phyloP scores from a whole-genome alignment of 495 filamentous ascomycete species.

The Lasiosphaeria miniovina region DNA sequence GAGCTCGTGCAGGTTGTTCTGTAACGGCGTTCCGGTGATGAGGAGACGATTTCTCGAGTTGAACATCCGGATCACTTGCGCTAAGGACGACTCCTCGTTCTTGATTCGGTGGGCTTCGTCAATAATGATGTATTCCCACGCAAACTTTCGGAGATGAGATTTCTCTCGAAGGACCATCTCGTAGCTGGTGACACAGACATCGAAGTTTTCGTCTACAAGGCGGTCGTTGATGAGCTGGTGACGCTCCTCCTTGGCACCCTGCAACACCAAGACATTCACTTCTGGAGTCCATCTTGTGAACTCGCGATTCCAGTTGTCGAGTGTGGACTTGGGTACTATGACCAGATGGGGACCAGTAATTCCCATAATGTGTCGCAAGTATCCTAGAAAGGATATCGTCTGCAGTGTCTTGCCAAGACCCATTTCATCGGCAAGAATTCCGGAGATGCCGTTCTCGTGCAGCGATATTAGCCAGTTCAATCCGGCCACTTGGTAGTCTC shows the following conservation, averaged over 20 bases:
- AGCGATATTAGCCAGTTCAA: constrained; percentile 98
- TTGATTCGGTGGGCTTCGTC: constrained; percentile 99
- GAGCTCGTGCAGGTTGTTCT: constrained; percentile 99
- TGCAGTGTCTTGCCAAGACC: constrained; percentile 92
- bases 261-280: constrained; percentile 88
- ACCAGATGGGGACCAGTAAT: constrained; percentile 93
- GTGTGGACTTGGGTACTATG: constrained; percentile 91
- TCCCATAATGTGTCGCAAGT: constrained; percentile 82
- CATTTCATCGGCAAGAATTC: constrained; percentile 97
- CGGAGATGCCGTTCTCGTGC: constrained; percentile 98
- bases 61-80: constrained; percentile 96
- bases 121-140: constrained; percentile 99
- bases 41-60: constrained; percentile 92
- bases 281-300: constrained; percentile 94
- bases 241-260: constrained; percentile 93
- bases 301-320: constrained; percentile 98
- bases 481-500: constrained; percentile 93
- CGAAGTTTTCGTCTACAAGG: constrained; percentile 72
- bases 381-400: constrained; percentile 86
- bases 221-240: constrained; percentile 85
- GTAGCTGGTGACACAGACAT: constrained; percentile 45
- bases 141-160: constrained; percentile 91
- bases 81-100: constrained; percentile 96
- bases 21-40: constrained; percentile 95
- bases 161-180: constrained; percentile 79